These are phyloP conservation scores for Mucuna pruriens DNA, from an alignment of 306 rosid species.

Conservation along the genomic window DNA sequence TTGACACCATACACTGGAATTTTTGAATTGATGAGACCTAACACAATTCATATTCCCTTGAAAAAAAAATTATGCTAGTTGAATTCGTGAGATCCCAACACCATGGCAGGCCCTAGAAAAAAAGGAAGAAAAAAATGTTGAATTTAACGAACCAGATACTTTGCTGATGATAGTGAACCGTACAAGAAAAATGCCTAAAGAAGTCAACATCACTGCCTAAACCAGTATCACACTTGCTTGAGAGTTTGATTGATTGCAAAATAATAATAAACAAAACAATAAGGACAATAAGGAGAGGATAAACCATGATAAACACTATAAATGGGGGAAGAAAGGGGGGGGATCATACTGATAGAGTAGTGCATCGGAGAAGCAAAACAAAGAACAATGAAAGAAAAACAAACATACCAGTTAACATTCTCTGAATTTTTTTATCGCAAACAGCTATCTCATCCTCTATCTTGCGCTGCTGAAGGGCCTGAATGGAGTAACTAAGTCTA, in stretches of 20 bases:
- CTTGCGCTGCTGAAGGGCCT: conserved; percentile 69
- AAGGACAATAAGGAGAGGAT: not conserved
- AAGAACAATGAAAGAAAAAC: not conserved
- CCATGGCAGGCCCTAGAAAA: not conserved
- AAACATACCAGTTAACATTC: conserved; percentile 61
- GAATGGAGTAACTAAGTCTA: conserved; percentile 44
- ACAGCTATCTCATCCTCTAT: conserved; percentile 72
- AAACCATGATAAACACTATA: conserved; percentile 8
- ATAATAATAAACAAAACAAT: not conserved
- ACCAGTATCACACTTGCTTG: conserved; percentile 22
- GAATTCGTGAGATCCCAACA: not conserved
- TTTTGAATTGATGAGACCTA: not conserved
- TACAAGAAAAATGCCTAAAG: not conserved
- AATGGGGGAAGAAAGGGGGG: not conserved
- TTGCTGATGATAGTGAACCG: not conserved
- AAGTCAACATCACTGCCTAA: conserved; percentile 15
- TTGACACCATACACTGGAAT: not conserved
- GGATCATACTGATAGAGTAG: not conserved
- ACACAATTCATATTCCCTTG: not conserved
- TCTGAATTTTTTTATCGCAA: conserved; percentile 64
- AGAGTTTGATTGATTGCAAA: not conserved
- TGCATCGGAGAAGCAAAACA: conserved; percentile 27
- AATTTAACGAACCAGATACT: not conserved
- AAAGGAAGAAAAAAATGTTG: not conserved
- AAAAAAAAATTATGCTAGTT: not conserved